Base-by-base conservation (phyloP, 192 early-diverging fungal species). In the Chytriomyces sp. region DNA sequence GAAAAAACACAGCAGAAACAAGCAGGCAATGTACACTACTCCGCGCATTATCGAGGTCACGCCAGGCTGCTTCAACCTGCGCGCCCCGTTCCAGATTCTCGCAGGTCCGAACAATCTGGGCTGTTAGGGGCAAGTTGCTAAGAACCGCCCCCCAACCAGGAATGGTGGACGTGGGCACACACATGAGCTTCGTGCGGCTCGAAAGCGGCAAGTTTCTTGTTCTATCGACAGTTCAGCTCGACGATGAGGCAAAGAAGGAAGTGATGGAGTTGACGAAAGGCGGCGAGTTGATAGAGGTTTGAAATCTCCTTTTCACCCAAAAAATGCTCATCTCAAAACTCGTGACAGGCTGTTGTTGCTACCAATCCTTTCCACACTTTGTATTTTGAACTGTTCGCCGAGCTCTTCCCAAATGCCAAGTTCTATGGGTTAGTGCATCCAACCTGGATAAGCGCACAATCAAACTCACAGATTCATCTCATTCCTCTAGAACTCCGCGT, bases 351-450 rank as follows among this genome's bases (percentile, higher is more conserved):
- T 14, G 34, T 74, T 19, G 34, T 74, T n/a, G 72, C 41, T 14
- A 74, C 72, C 7, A 58, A 74, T 49, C 72, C 72, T 14, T 74
- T 66, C 63, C 72, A 74, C 62, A 74, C 72, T 14, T 25, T 74
- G 37, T 37, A 62, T 7, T 74, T 74, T 64, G 26, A 37, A n/a
- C n/a, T 5, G n/a, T 74, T 64, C 30, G 28, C 52, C 39, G 26
- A 33, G n/a, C 7, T 22, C n/a, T 74, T 69, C 34, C 64, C 64
- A 14, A 52, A 74, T 19, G 64, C 64, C 7, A 69, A 69, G 54
- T 74, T 44, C 38, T 74, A 66, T 36, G 72, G 72, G n/a, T n/a
- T n/a, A n/a, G n/a, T n/a, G n/a, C n/a, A n/a, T n/a, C n/a, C n/a
- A n/a, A n/a, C n/a, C n/a, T n/a, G n/a, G n/a, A n/a, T n/a, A n/a